Conservation (phyloP, 1,139 yeast genomes). For the Candida albicans region DNA sequence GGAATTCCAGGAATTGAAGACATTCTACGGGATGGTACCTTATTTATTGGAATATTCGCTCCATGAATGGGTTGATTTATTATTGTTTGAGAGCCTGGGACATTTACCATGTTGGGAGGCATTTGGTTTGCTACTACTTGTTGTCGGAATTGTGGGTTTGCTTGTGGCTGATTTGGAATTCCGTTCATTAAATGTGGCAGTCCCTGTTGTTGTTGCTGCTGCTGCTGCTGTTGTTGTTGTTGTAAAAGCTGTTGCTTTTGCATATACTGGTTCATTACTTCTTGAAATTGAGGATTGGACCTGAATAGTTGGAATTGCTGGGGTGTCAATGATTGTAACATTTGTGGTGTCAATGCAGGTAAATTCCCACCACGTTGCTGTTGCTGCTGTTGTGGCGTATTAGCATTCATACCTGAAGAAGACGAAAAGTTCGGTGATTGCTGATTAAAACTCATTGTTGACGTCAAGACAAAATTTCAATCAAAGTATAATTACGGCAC, state of each 20-base stretch:
- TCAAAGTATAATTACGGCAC: neutral
- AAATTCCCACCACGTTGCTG: constrained; percentile 23
- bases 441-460: constrained; percentile 8
- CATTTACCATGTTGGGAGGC: constrained; percentile 7
- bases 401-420: constrained; percentile 9
- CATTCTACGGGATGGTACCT: constrained; percentile 5
- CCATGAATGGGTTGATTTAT: constrained; percentile 6
- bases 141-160: constrained; percentile 31
- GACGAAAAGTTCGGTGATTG: constrained; percentile 4
- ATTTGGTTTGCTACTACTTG: constrained; percentile 8
- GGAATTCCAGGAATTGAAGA: constrained; percentile 8
- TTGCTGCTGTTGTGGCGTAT: constrained; percentile 18
- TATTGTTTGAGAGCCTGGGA: neutral
- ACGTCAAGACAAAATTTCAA: neutral
- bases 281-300: constrained; percentile 48
- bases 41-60: constrained; percentile 7
- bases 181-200: neutral
- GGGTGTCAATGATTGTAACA: constrained; percentile 42
- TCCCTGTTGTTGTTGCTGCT: constrained; percentile 18
- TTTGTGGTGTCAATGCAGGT: constrained; percentile 32
- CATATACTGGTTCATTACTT: constrained; percentile 36
- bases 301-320: constrained; percentile 51
- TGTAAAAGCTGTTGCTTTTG: constrained; percentile 40
- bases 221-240: constrained; percentile 21
- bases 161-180: neutral